phyloP scores from a whole-genome alignment of 306 rosid genomes.

The Quercus mongolica region DNA sequence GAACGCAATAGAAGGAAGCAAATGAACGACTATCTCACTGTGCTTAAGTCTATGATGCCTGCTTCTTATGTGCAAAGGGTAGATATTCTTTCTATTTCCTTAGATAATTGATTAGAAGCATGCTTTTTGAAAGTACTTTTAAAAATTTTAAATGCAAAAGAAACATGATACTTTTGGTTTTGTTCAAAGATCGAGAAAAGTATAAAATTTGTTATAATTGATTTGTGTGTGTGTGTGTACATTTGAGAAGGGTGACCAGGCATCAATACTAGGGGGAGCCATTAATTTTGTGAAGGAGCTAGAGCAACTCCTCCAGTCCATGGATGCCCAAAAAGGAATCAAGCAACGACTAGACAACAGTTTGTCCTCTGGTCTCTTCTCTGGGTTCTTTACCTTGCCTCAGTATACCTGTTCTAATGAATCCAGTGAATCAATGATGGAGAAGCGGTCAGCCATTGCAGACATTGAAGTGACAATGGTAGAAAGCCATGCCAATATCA shows the following conservation, averaged over 20 bases:
- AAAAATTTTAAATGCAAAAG: neutral
- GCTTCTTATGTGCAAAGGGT: conserved; percentile 33
- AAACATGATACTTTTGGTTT: neutral
- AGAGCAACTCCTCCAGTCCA: conserved; percentile 32
- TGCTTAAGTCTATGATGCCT: conserved; percentile 40
- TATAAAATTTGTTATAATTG: neutral
- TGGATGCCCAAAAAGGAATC: conserved; percentile 24
- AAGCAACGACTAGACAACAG: neutral
- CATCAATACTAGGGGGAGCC: conserved; percentile 42
- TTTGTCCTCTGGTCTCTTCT: neutral
- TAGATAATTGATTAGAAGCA: neutral
- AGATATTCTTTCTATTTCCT: neutral
- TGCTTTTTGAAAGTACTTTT: neutral
- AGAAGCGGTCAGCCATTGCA: conserved; percentile 16
- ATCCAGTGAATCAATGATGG: conserved; percentile 3
- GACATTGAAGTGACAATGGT: conserved; percentile 45
- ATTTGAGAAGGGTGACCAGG: conserved; percentile 41
- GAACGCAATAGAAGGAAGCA: conserved; percentile 41
- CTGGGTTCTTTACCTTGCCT: conserved; percentile 32
- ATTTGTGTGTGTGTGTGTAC: neutral
- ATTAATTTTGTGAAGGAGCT: conserved; percentile 43
- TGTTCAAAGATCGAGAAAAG: neutral
- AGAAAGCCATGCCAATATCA: conserved; percentile 37
- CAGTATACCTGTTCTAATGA: conserved; percentile 17
- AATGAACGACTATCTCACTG: conserved; percentile 33